Evolutionary conservation across 805 yeast genomes (phyloP), one percentile per base, ranked within the genome.

Genomic region (Suhomyces canberraensis): DNA sequence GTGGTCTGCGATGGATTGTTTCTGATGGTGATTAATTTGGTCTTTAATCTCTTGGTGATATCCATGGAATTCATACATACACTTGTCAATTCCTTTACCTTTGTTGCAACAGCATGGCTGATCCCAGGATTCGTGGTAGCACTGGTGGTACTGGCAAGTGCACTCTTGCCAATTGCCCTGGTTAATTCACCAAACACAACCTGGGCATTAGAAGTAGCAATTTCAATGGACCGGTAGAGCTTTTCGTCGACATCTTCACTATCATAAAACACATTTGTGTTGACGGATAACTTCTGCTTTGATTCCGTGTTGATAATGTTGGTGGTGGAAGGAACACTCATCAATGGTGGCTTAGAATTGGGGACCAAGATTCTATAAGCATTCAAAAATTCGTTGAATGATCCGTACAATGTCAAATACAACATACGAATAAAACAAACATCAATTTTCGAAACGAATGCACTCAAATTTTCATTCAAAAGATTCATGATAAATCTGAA

Each of bases 61-160:
- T 87, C 95, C 75, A 84, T 81, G 1, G 95, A 85, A 14, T 78
- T 67, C 37, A 84, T 76, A 54, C 95, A 88, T 9, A 86, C 83
- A 31, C 69, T 72, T 0, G 95, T 82, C 33, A 90, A 66, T 33
- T 88, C 96, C 47, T 81, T 80, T 21, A 88, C 83, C 47, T 81
- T 83, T 4, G 71, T 52, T 1, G 85, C 80, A 22, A 79, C 71
- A 4, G 58, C 53, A n/a, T 71, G 54, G 14, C 58, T 58, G n/a
- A 62, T 56, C 1, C 51, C 36, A 18, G 48, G 35, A 15, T 33
- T 31, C 14, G 31, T 29, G 3, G 33, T 16, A 11, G 48, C 44
- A n/a, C 35, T 35, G 16, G 48, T 48, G 4, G 69, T 69, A 22
- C 73, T 51, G 6, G 70, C 78, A 15, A 76, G 61, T 0, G 89